phyloP scores from a whole-genome alignment of 768 basidiomycete species.

The Pleurotus platypus region DNA sequence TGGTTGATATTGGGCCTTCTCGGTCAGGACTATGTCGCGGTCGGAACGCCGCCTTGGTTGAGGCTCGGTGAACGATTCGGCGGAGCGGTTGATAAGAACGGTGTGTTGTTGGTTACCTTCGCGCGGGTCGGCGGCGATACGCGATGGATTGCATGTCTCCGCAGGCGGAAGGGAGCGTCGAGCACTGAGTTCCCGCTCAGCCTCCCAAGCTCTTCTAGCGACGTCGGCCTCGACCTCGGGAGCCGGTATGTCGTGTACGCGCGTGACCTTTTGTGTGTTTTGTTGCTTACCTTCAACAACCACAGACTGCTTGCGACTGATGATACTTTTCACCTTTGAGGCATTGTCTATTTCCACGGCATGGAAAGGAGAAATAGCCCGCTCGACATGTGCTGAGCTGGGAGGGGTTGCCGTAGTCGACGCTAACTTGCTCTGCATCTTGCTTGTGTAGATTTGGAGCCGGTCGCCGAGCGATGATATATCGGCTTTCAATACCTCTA shows the following conservation, averaged over 20 bases:
- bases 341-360: neutral
- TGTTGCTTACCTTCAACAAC: neutral
- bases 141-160: neutral
- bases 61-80: neutral
- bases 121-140: neutral
- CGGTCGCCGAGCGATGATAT: neutral
- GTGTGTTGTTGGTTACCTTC: neutral
- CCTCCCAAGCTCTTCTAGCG: slow-evolving; percentile 17
- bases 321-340: neutral
- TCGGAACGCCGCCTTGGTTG: neutral
- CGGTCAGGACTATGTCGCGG: neutral
- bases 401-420: too few relatives aligned
- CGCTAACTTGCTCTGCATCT: too few relatives aligned
- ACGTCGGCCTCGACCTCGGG: slow-evolving; percentile 15
- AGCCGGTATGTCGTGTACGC: neutral
- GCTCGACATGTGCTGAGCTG: neutral
- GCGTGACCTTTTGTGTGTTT: neutral
- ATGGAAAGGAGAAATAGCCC: neutral
- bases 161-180: neutral
- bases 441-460: neutral
- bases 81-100: neutral
- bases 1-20: neutral
- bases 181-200: slow-evolving; percentile 16
- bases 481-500: neutral
- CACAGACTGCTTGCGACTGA: neutral